Evolutionary conservation across 306 rosid genomes (phyloP), one percentile per base, ranked within the genome.

Genomic region (Alnus rubra): DNA sequence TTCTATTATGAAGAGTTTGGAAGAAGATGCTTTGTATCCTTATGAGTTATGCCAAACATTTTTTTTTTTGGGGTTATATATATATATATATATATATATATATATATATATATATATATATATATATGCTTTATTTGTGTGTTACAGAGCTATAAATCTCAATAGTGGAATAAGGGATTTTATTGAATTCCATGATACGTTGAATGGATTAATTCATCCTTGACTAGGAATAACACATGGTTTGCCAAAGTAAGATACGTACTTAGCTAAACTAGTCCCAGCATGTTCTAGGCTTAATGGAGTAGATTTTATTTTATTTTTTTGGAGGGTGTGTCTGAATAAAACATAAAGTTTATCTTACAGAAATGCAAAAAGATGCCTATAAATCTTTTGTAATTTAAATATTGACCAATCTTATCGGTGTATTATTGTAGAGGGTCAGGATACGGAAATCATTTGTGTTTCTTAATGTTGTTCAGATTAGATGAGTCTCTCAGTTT

Each of bases 401-500:
- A 33, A 33, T 33, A 33, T 33, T 33, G 37, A 33, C 37, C 37
- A 33, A 33, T 35, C 71, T 65, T 68, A 68, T 42, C 35, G 73
- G 7, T 39, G 50, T 68, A 39, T 67, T 15, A 4, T 16, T 31
- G 35, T 74, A 75, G 58, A 53, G n/a, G 7, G 58, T 53, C 58
- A 53, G 5, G 19, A 14, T 14, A 53, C n/a, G 19, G 58, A 53
- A 18, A 5, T 59, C 18, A 60, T 74, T 54, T 70, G 64, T 69
- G 47, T 56, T 69, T 79, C 88, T 81, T 85, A 81, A 78, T 76
- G 71, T 55, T 71, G 31, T 53, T 54, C 76, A 92, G 97, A 77
- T 85, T 89, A 52, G 97, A 92, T 76, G 94, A 94, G 62, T 87
- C 92, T 9, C 60, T 88, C 80, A 92, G 98, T 69, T 87, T 94